A percentile compares a stretch with the other conserved stretches of the same genome.
Conservation (phyloP, 2,329 filamentous ascomycete species). For the Fusarium subglutinans region DNA sequence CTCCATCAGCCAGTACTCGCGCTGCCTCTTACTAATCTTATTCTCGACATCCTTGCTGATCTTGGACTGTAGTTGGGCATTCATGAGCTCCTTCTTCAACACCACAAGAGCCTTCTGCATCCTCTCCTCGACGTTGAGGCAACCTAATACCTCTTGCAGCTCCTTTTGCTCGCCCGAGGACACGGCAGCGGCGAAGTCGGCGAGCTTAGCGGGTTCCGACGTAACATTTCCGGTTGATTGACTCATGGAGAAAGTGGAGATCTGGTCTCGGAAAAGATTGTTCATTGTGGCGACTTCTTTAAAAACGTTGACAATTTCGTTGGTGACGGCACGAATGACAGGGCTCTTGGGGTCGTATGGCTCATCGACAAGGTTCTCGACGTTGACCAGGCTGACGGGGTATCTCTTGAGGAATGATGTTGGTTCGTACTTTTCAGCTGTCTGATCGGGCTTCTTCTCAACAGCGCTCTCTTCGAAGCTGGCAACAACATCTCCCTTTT, state of each 20-base stretch:
- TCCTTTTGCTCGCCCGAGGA: constrained; percentile 93
- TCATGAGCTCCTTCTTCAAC: constrained; percentile 98
- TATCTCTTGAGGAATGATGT: constrained; percentile 92
- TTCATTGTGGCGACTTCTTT: constrained; percentile 96
- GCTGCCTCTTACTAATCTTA: constrained; percentile 96
- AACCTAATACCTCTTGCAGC: constrained; percentile 89
- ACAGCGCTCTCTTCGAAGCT: constrained; percentile 90
- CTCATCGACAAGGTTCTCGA: constrained; percentile 91
- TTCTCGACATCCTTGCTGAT: constrained; percentile 97
- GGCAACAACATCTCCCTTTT: constrained; percentile 92
- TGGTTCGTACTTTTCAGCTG: constrained; percentile 76
- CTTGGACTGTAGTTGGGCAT: constrained; percentile 94
- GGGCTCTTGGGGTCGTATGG: constrained; percentile 90
- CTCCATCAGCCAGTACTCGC: constrained; percentile 99
- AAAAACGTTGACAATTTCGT: constrained; percentile 98
- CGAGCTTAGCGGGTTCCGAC: constrained; percentile 92
- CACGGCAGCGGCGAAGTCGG: constrained; percentile 96
- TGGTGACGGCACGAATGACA: constrained; percentile 89
- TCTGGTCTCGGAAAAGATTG: constrained; percentile 94
- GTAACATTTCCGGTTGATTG: constrained; percentile 95
- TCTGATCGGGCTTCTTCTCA: constrained; percentile 63
- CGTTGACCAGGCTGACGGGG: constrained; percentile 92
- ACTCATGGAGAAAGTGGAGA: constrained; percentile 95
- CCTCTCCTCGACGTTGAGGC: constrained; percentile 89
- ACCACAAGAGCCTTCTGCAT: constrained; percentile 91